phyloP scores from a whole-genome alignment of 2,329 filamentous ascomycete species.

The Colletotrichum sp. region DNA sequence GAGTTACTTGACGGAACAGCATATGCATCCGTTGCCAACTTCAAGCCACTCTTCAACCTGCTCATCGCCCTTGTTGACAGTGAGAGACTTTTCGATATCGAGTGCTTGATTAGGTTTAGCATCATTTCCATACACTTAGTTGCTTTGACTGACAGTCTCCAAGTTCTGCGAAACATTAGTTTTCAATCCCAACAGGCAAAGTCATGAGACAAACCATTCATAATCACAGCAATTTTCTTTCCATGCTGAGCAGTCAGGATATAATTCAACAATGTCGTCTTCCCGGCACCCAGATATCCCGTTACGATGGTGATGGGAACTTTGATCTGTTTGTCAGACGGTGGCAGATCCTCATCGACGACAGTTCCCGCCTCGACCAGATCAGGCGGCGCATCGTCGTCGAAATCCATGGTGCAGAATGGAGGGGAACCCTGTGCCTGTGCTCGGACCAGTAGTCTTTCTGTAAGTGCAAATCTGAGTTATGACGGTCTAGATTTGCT shows the following conservation, averaged over 20 bases:
- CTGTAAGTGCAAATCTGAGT: background rate
- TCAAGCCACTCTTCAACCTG: constrained; percentile 95
- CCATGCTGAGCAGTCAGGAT: constrained; percentile 94
- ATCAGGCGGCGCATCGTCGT: constrained; percentile 72
- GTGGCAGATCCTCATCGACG: constrained; percentile 42
- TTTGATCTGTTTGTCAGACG: constrained; percentile 59
- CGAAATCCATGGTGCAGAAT: constrained; percentile 58
- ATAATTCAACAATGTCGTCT: constrained; percentile 94
- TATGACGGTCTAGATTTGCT: background rate
- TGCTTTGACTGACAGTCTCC: constrained; percentile 69
- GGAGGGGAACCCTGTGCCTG: constrained; percentile 13
- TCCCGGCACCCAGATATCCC: constrained; percentile 92
- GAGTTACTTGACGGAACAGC: constrained; percentile 89
- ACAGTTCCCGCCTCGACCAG: constrained; percentile 55
- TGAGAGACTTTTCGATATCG: constrained; percentile 96
- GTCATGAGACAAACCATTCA: constrained; percentile 69
- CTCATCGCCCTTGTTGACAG: constrained; percentile 82
- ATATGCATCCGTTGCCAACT: constrained; percentile 95
- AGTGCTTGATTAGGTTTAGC: constrained; percentile 60
- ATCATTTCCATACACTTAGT: background rate
- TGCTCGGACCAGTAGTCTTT: constrained; percentile 10
- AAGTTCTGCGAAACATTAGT: constrained; percentile 65
- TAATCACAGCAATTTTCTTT: constrained; percentile 96
- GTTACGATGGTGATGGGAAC: constrained; percentile 88
- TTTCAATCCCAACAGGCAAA: background rate